Percentiles rank a stretch among this genome's conserved stretches.
These are phyloP conservation scores for Astrephomene gubernaculifera DNA, from an alignment of 139 green algal species.

Conservation along the genomic window DNA sequence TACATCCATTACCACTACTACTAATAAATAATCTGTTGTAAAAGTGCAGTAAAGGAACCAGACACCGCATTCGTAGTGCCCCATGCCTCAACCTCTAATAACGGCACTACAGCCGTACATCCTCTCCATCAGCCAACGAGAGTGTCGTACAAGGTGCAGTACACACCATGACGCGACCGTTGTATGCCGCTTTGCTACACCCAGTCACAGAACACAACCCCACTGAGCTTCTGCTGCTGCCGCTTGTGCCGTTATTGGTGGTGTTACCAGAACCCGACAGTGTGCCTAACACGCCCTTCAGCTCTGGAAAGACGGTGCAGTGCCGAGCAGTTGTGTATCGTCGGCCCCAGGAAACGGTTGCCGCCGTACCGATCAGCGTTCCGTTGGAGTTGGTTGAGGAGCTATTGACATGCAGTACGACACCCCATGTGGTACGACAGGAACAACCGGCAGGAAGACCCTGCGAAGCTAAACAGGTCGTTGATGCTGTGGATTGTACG, in stretches of 20 bases:
- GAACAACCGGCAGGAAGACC: conserved; percentile 3
- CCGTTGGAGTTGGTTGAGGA: too few relatives aligned
- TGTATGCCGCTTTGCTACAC: neutral
- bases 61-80: too few relatives aligned
- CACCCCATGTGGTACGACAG: neutral
- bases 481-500: too few relatives aligned
- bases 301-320: conserved; percentile 19
- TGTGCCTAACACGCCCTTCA: neutral
- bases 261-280: too few relatives aligned
- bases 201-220: conserved; percentile 11
- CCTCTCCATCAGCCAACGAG: neutral
- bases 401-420: neutral
- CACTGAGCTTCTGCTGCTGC: neutral
- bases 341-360: neutral
- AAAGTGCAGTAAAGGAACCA: too few relatives aligned
- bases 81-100: too few relatives aligned
- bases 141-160: neutral
- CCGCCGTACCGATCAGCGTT: neutral
- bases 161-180: conserved; percentile 32
- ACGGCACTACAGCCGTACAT: neutral
- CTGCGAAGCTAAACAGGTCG: neutral
- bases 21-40: too few relatives aligned
- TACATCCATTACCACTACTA: too few relatives aligned
- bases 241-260: too few relatives aligned
- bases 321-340: conserved; percentile 12